phyloP scores from a whole-genome alignment of 768 basidiomycete genomes.

The Russula olivacea region DNA sequence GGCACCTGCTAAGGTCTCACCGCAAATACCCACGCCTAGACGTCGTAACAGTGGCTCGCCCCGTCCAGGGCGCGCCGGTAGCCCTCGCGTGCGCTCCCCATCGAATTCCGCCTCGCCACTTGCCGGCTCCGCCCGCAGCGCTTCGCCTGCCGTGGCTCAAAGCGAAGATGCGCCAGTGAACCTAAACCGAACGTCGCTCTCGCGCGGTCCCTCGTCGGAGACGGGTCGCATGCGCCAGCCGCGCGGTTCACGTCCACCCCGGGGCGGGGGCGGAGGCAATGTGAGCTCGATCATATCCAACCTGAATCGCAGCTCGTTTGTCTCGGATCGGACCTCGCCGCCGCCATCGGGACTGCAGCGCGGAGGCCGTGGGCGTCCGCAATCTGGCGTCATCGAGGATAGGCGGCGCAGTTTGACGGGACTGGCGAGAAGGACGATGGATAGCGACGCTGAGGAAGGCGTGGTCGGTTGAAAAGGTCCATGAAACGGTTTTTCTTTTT shows the following conservation, averaged over 20 bases:
- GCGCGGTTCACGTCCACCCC: slow-evolving; percentile 22
- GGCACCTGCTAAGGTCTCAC: slow-evolving; percentile 37
- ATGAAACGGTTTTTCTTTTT: background rate
- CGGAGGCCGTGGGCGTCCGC: slow-evolving; percentile 23
- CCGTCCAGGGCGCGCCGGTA: slow-evolving; percentile 33
- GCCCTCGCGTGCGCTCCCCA: slow-evolving; percentile 29
- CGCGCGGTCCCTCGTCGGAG: slow-evolving; percentile 18
- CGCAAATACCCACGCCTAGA: slow-evolving; percentile 49
- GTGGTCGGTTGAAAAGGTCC: slow-evolving; percentile 4
- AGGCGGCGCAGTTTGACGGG: slow-evolving; percentile 27
- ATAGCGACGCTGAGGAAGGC: slow-evolving; percentile 67
- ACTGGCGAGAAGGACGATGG: slow-evolving; percentile 69
- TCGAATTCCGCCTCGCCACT: slow-evolving; percentile 12
- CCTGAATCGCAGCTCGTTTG: slow-evolving; percentile 22
- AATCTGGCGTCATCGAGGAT: slow-evolving; percentile 19
- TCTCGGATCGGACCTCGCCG: slow-evolving; percentile 17
- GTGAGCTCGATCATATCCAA: slow-evolving; percentile 16
- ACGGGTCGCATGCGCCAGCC: slow-evolving; percentile 14
- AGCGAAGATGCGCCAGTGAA: slow-evolving; percentile 17
- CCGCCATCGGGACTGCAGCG: slow-evolving; percentile 17
- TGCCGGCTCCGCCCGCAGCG: slow-evolving; percentile 7
- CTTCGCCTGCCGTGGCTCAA: slow-evolving; percentile 17
- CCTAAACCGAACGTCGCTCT: slow-evolving; percentile 17
- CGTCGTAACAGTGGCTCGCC: slow-evolving; percentile 43
- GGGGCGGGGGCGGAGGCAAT: slow-evolving; percentile 6